phyloP scores from a whole-genome alignment of 129 eudicot species.

The Logfia minima region DNA sequence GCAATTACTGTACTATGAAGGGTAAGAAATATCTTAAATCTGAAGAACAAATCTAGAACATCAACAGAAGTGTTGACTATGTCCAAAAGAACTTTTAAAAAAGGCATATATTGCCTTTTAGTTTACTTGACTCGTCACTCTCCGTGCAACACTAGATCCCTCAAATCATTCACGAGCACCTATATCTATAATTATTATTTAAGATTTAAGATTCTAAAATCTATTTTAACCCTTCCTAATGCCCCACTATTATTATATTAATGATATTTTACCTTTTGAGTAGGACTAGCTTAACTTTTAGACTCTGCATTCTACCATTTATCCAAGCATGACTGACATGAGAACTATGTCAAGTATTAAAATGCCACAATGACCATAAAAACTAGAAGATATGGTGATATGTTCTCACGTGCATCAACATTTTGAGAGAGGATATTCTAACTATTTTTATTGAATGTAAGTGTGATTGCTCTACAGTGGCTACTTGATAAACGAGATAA shows the following conservation, averaged over 20 bases:
- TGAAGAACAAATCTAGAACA: background rate
- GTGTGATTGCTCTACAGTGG: background rate
- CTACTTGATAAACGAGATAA: background rate
- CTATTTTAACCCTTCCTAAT: background rate
- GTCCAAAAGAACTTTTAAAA: background rate
- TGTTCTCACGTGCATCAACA: background rate
- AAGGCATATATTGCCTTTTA: background rate
- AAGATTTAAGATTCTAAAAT: background rate
- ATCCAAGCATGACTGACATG: conserved; percentile 8
- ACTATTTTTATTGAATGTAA: background rate
- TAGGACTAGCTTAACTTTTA: no score
- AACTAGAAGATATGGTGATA: background rate
- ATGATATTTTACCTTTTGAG: background rate
- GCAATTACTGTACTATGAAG: background rate
- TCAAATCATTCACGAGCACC: background rate
- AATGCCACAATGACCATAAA: background rate
- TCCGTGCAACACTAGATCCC: background rate
- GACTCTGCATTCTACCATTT: background rate
- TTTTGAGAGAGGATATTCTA: background rate
- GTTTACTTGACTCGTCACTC: background rate
- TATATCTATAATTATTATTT: background rate
- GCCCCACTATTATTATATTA: background rate
- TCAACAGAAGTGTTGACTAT: background rate
- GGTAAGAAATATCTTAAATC: background rate
- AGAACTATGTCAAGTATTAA: background rate